These are phyloP conservation scores for Solanum corneliomulleri DNA, from an alignment of 257 asterid species.

Conservation along the genomic window DNA sequence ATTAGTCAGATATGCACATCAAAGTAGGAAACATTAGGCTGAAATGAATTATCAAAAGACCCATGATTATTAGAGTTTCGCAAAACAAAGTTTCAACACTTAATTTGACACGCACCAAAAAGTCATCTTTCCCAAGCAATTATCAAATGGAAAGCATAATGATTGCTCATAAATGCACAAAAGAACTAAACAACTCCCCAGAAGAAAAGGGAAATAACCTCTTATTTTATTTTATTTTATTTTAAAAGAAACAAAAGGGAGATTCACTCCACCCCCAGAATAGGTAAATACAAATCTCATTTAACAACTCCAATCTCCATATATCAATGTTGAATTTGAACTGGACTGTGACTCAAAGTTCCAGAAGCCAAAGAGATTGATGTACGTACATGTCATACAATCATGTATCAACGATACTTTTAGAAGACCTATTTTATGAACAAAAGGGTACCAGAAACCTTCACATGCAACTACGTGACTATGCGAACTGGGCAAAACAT, in stretches of 20 bases:
- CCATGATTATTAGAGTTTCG: neutral
- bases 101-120: neutral
- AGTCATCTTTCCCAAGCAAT: neutral
- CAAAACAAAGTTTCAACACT: neutral
- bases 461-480: neutral
- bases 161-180: neutral
- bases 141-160: neutral
- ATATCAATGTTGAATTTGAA: neutral
- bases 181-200: neutral
- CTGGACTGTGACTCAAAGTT: neutral
- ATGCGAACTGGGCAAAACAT: neutral
- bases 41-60: neutral
- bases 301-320: neutral
- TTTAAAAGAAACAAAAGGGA: neutral
- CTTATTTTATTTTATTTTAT: neutral
- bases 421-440: neutral
- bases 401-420: neutral
- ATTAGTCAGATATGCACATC: neutral
- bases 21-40: neutral
- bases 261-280: neutral
- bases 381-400: neutral
- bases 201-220: neutral
- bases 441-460: neutral
- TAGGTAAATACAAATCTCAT: neutral
- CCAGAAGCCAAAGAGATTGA: neutral